These are phyloP conservation scores for Cryphonectria carpinicola DNA, from an alignment of 2,329 filamentous ascomycete species.

Conservation along the genomic window DNA sequence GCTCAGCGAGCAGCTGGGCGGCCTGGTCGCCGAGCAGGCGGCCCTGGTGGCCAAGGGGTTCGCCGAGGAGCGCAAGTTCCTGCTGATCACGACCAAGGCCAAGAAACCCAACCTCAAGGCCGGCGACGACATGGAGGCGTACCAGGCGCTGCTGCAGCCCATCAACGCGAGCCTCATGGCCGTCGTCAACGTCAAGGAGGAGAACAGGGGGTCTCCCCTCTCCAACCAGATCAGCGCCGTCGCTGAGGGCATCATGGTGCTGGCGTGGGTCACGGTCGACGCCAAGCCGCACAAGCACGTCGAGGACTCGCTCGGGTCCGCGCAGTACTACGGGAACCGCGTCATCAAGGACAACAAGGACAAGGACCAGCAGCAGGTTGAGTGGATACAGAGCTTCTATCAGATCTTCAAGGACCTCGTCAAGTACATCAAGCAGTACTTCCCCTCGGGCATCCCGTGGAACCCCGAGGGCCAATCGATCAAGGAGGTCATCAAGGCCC, in stretches of 20 bases:
- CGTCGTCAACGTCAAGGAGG: constrained; percentile 80
- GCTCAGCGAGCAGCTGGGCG: constrained; percentile 77
- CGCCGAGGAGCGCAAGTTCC: constrained; percentile 81
- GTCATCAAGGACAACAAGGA: constrained; percentile 90
- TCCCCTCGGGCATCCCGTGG: constrained; percentile 80
- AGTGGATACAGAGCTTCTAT: constrained; percentile 94
- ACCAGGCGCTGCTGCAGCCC: constrained; percentile 81
- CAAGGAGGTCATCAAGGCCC: constrained; percentile 64
- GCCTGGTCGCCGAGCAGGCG: constrained; percentile 77
- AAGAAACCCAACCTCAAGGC: constrained; percentile 78
- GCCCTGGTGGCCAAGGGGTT: constrained; percentile 67
- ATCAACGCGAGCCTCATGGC: constrained; percentile 81
- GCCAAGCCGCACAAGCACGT: constrained; percentile 84
- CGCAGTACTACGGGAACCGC: constrained; percentile 93
- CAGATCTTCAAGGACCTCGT: constrained; percentile 82
- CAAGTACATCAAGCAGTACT: constrained; percentile 84
- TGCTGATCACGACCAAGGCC: constrained; percentile 85
- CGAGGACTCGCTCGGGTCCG: constrained; percentile 78
- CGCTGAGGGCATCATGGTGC: constrained; percentile 83
- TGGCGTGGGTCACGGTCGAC: constrained; percentile 90
- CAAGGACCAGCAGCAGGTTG: constrained; percentile 75
- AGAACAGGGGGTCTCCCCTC: constrained; percentile 73
- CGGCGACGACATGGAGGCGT: constrained; percentile 62
- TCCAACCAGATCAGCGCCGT: constrained; percentile 87
- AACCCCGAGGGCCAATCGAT: constrained; percentile 78